These are phyloP conservation scores for Podospora pseudocomata DNA, from an alignment of 495 filamentous ascomycete species.

Conservation along the genomic window DNA sequence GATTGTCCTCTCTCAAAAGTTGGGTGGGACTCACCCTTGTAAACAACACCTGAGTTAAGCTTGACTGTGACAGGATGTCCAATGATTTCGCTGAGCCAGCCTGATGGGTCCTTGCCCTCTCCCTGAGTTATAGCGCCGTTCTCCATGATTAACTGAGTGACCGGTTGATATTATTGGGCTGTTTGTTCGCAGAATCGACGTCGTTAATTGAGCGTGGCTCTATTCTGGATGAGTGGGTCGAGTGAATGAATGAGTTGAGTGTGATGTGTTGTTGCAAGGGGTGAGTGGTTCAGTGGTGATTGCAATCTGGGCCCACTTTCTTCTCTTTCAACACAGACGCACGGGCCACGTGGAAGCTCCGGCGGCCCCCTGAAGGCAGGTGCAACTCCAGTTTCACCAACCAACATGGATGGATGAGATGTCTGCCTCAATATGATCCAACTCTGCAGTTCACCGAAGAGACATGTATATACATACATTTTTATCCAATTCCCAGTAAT, in stretches of 20 bases:
- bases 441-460: not conserved
- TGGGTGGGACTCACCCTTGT: slow-evolving; percentile 64
- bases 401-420: not conserved
- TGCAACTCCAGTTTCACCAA: not conserved
- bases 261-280: not conserved
- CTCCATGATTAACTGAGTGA: slow-evolving; percentile 54
- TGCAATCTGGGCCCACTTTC: not conserved
- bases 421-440: too few relatives aligned
- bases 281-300: not conserved
- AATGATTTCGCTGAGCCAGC: slow-evolving; percentile 88
- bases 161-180: not conserved
- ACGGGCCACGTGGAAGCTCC: not conserved
- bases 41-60: slow-evolving; percentile 91
- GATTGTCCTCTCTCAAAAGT: not conserved
- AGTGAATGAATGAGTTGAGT: not conserved
- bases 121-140: slow-evolving; percentile 58
- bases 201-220: not conserved
- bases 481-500: not conserved
- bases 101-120: slow-evolving; percentile 83
- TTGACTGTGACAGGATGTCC: slow-evolving; percentile 90
- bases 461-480: not conserved
- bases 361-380: not conserved
- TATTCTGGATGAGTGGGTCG: not conserved
- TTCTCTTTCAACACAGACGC: not conserved
- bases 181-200: not conserved